phyloP scores from a whole-genome alignment of 1,284 basidiomycete species.

The Cerioporus squamosus region DNA sequence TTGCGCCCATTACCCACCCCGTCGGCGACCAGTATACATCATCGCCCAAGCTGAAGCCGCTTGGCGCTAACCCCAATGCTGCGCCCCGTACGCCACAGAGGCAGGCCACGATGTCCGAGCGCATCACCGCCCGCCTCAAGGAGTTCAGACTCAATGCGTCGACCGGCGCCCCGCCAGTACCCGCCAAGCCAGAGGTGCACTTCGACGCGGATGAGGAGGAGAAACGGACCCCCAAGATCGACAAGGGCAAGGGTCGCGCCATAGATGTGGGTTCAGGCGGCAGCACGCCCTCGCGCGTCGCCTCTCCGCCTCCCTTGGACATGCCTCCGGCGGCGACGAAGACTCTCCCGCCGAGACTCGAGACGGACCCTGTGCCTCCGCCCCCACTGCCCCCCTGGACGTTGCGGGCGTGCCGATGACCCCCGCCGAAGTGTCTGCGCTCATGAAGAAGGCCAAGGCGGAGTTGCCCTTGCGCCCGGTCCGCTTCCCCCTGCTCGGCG shows the following conservation, averaged over 20 bases:
- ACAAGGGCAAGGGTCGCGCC: slow-evolving; percentile 82
- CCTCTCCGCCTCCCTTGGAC: slow-evolving; percentile 66
- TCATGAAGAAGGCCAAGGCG: slow-evolving; percentile 67
- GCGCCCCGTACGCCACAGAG: slow-evolving; percentile 49
- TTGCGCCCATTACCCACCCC: slow-evolving; percentile 69
- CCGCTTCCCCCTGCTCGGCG: slow-evolving; percentile 83
- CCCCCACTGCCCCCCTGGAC: slow-evolving; percentile 55
- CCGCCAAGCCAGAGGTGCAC: slow-evolving; percentile 34
- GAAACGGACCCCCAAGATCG: slow-evolving; percentile 49
- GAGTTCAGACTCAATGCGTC: slow-evolving; percentile 64
- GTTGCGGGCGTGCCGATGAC: slow-evolving; percentile 76
- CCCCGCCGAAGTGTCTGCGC: slow-evolving; percentile 63
- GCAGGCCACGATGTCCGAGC: slow-evolving; percentile 75
- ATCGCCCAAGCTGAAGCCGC: slow-evolving; percentile 69
- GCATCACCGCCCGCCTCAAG: slow-evolving; percentile 73
- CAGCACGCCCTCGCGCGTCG: slow-evolving; percentile 39
- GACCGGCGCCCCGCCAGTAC: slow-evolving; percentile 29
- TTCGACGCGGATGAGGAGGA: slow-evolving; percentile 45
- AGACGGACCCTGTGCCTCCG: slow-evolving; percentile 42
- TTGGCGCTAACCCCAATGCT: slow-evolving; percentile 46
- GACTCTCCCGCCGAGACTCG: slow-evolving; percentile 34
- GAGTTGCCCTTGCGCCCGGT: slow-evolving; percentile 68
- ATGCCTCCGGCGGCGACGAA: slow-evolving; percentile 39
- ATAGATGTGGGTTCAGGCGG: slow-evolving; percentile 41
- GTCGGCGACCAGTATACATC: slow-evolving; percentile 73